These are phyloP conservation scores for Gloeophyllum trabeum DNA, from an alignment of 768 basidiomycete species.

Conservation along the genomic window DNA sequence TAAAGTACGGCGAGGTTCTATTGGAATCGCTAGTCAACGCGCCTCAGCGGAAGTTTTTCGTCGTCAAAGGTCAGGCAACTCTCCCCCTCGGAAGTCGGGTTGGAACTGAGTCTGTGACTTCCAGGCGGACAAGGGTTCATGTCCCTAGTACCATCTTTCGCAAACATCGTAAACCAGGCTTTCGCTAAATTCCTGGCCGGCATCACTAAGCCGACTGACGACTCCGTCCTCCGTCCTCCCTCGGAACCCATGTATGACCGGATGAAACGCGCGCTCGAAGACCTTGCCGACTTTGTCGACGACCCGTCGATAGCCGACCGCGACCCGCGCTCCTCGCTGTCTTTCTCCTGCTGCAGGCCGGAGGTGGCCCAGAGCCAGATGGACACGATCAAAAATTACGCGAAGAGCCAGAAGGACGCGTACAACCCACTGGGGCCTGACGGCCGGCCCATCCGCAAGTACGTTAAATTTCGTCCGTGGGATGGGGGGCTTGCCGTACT, in stretches of 20 bases:
- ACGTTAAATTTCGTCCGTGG: slow-evolving; percentile 10
- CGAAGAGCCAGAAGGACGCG: slow-evolving; percentile 29
- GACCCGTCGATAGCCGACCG: slow-evolving; percentile 34
- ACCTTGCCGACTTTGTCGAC: slow-evolving; percentile 38
- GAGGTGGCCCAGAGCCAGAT: slow-evolving; percentile 41
- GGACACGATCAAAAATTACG: slow-evolving; percentile 34
- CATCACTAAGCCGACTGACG: slow-evolving; percentile 33
- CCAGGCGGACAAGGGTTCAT: slow-evolving; percentile 46
- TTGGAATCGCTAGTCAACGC: slow-evolving; percentile 36
- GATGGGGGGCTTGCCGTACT: too few relatives aligned
- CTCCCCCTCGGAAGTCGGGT: slow-evolving; percentile 2
- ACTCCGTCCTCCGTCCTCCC: slow-evolving; percentile 35
- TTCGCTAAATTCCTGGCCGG: slow-evolving; percentile 51
- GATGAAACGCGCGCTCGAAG: slow-evolving; percentile 41
- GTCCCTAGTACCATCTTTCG: slow-evolving; percentile 40
- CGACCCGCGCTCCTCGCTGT: slow-evolving; percentile 50
- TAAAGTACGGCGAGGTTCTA: slow-evolving; percentile 45
- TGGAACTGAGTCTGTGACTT: neutral
- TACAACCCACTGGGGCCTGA: slow-evolving; percentile 48
- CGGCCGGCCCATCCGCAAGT: slow-evolving; percentile 56
- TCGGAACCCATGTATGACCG: slow-evolving; percentile 27
- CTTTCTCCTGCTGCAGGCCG: slow-evolving; percentile 51
- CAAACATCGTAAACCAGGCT: slow-evolving; percentile 54
- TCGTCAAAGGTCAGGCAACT: slow-evolving; percentile 48
- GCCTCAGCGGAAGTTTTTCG: slow-evolving; percentile 35